A percentile compares a stretch with the other conserved stretches of the same genome.
Conservation (phyloP, 306 rosid species). For the Quercus berberidifolia region DNA sequence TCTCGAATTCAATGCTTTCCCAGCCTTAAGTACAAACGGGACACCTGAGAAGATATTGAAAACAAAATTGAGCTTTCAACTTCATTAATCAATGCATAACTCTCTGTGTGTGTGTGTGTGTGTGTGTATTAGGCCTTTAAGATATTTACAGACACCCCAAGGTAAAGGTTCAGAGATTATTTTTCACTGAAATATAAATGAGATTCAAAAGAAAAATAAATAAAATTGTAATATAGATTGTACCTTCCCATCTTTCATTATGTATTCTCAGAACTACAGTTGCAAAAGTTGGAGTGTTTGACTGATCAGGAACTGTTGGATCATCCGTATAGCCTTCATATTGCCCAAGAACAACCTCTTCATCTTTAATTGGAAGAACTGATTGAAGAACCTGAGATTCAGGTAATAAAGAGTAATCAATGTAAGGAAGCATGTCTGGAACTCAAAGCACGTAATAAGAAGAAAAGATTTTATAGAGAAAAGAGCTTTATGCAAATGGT, state of each 20-base stretch:
- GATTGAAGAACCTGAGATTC: conserved; percentile 84
- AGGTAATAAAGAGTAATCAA: conserved; percentile 16
- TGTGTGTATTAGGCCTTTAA: neutral
- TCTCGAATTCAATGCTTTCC: conserved; percentile 82
- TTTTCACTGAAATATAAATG: conserved; percentile 12
- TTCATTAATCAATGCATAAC: conserved; percentile 8
- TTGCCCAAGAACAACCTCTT: conserved; percentile 92
- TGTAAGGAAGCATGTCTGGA: conserved; percentile 8
- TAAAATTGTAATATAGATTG: conserved; percentile 4
- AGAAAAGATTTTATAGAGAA: neutral
- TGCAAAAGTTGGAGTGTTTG: conserved; percentile 98
- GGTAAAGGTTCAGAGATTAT: neutral
- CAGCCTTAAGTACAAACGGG: conserved; percentile 92
- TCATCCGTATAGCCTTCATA: conserved; percentile 94
- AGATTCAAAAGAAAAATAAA: conserved; percentile 8
- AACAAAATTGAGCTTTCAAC: neutral
- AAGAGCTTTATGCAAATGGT: neutral
- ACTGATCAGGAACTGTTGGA: conserved; percentile 87
- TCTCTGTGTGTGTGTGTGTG: too few species aligned
- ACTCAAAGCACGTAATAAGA: conserved; percentile 11
- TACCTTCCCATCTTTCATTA: conserved; percentile 99
- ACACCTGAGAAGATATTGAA: conserved; percentile 52
- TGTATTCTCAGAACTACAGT: conserved; percentile 73
- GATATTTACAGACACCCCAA: neutral
- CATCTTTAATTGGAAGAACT: conserved; percentile 75